Evolutionary conservation across 306 rosid species (phyloP), one percentile per base, ranked within the genome.

Genomic region (Myrica gale): DNA sequence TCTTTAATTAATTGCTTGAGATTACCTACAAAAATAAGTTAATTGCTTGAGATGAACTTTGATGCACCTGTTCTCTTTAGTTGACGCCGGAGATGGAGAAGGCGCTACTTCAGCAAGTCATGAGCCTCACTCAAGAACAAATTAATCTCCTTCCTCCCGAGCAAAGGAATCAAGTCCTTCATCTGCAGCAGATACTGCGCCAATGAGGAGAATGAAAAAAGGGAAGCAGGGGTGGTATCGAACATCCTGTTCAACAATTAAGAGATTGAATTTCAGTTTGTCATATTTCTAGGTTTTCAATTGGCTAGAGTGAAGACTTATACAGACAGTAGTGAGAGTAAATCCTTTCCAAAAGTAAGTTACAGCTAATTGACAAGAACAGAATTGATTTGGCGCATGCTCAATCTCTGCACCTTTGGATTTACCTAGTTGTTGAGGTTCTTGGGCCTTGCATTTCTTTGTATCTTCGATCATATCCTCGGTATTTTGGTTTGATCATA

Each of bases 31-130:
- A 32, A 32, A 32, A 32, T 2, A 32, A 32, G 4, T 62, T 44
- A 26, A 15, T 73, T 4, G 7, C 19, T 55, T 60, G 56, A 48
- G 23, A 69, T 69, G 51, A 9, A 7, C 6, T 3, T 2, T 63
- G 19, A 7, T 2, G 37, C 51, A 58, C 75, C 46, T 57, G 62
- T 4, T 44, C 21, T 84, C 66, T 84, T 80, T 79, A 96, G 99
- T 86, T 96, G 88, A 82, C 86, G 60, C 96, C 92, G 39, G 99
- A 95, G 62, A 91, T 89, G 98, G 99, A 95, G 89, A 90, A 89
- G 88, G 92, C 90, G 0, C 81, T 92, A 78, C 99, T 92, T 76
- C 99, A 96, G 82, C 99, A 92, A 78, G 99, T 96, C 78, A 96
- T 92, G 99, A 92, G 93, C 85, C 97, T 96, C 72, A 91, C 98